These are phyloP conservation scores for Lavandula angustifolia DNA, from an alignment of 257 asterid genomes.

Conservation along the genomic window DNA sequence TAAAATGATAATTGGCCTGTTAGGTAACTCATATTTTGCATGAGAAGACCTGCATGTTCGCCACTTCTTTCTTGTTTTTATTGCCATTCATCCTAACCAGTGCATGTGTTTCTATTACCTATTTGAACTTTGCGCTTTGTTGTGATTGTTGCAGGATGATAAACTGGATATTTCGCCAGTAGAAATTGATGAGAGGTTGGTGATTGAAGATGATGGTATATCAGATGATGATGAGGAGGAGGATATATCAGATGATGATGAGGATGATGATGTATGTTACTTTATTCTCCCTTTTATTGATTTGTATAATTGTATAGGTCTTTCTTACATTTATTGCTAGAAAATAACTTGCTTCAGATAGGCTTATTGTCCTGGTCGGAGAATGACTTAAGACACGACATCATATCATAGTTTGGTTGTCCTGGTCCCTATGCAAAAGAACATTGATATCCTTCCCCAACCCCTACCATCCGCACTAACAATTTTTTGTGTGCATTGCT, in stretches of 20 bases:
- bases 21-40: no score
- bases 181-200: conserved; percentile 84
- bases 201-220: conserved; percentile 92
- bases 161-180: conserved; percentile 81
- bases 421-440: background rate
- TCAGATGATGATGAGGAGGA: conserved; percentile 92
- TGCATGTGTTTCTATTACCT: background rate
- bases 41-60: background rate
- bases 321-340: background rate
- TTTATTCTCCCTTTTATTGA: conserved; percentile 10
- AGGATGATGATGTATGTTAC: conserved; percentile 73
- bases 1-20: no score
- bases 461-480: background rate
- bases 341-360: conserved; percentile 10
- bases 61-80: conserved; percentile 7
- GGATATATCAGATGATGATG: no score
- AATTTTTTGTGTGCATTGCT: background rate
- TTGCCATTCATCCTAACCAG: background rate
- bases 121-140: conserved; percentile 16
- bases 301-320: no score
- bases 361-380: conserved; percentile 4
- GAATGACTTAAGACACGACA: background rate
- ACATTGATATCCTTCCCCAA: background rate
- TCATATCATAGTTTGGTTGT: background rate
- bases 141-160: conserved; percentile 66